Base-by-base conservation (phyloP, 495 filamentous ascomycete species). In the Mycothermus thermophilus region DNA sequence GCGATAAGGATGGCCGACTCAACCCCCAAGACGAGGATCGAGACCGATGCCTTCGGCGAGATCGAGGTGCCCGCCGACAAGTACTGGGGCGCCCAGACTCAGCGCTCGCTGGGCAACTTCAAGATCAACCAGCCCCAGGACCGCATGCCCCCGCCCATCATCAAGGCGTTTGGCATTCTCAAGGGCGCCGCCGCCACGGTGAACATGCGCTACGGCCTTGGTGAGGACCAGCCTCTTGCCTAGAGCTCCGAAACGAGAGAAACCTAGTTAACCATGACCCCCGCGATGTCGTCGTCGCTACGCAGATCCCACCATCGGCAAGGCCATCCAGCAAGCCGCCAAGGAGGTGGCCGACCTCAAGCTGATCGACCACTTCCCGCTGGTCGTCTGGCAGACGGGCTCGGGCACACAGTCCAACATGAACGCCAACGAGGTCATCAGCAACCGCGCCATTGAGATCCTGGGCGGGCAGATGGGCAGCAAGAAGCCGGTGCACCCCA, bases 341-440 rank as follows among this genome's bases (percentile, higher is more conserved):
- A 72, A 77, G 35, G 90, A 97, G 64, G 92, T 97, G 25, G 86
- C 87, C 28, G 78, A 80, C 44, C 76, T 88, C 49, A 93, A 95
- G 72, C 78, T 96, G 43, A 59, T 93, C 53, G 86, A 94, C 61
- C 90, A 97, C 74, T 97, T 97, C 66, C 90, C 87, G 36, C 80
- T 97, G 32, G 90, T 96, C 34, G 88, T 97, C 51, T 97, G 90
- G 90, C 90, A 97, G 63, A 97, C 90, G 24, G 90, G 90, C 37
- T 96, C 92, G 12, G 90, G 90, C 50, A 97, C 90, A 17, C 90
- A 97, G 66, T 93, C 86, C 55, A 97, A 97, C 75, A 97, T 97
- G 90, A 97, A 97, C 69, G 87, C 90, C 56, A 97, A 97, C 63
- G 90, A 97, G 64, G 90, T 97, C 58, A 97, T 97, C 63, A 94